Percentiles rank a stretch among this genome's conserved stretches.
phyloP scores from a whole-genome alignment of 75 land plant genomes.

The Picea sitchensis region DNA sequence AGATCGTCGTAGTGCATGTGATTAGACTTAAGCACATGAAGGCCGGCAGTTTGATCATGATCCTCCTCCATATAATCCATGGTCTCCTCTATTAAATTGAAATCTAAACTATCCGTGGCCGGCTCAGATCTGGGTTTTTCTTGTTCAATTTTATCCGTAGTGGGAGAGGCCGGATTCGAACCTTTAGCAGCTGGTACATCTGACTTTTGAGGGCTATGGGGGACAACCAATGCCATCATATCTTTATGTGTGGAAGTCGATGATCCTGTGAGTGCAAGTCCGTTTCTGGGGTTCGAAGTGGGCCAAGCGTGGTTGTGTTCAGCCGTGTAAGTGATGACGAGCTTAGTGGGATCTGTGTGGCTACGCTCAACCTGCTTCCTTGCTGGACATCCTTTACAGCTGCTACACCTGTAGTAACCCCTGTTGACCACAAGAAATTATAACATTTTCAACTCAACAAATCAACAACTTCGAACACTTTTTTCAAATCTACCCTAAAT shows the following conservation, averaged over 20 bases:
- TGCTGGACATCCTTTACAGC: conserved; percentile 72
- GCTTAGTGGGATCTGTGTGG: conserved; percentile 60
- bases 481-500: too few species aligned
- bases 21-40: background rate
- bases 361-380: conserved; percentile 77
- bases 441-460: background rate
- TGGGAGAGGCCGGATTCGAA: background rate
- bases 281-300: conserved; percentile 43
- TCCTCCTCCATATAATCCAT: background rate
- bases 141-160: background rate
- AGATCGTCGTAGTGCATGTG: conserved; percentile 4
- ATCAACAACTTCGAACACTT: too few species aligned
- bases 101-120: background rate
- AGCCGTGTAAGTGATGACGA: conserved; percentile 68
- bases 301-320: conserved; percentile 80
- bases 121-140: background rate
- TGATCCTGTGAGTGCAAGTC: conserved; percentile 55
- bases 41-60: background rate
- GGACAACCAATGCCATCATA: background rate
- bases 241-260: background rate
- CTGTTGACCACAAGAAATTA: conserved; percentile 25
- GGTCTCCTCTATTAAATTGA: background rate
- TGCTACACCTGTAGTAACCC: conserved; percentile 80
- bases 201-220: background rate
- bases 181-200: background rate